Conservation (phyloP, 1,284 basidiomycete genomes). For the Austropuccinia psidii region DNA sequence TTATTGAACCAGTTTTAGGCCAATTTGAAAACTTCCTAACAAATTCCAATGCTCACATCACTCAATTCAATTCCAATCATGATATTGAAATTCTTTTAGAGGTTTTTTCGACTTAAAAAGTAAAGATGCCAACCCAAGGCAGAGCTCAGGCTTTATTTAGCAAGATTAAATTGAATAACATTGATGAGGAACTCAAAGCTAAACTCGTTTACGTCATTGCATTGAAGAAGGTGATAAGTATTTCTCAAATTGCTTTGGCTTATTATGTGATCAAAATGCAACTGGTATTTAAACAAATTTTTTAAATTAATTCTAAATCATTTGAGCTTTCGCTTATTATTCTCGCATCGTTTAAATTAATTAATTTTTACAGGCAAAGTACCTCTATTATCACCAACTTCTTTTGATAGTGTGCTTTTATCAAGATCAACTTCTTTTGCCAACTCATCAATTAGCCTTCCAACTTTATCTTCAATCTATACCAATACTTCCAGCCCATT, state of each 20-base stretch:
- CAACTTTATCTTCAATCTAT: too few relatives aligned
- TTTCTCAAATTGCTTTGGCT: constrained; percentile 24
- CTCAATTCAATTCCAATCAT: background rate
- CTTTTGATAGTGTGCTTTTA: background rate
- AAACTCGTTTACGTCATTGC: constrained; percentile 18
- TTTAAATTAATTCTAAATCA: too few relatives aligned
- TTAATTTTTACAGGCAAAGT: too few relatives aligned
- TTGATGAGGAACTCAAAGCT: background rate
- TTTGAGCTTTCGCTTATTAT: too few relatives aligned
- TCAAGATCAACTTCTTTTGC: background rate
- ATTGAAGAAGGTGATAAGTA: constrained; percentile 22
- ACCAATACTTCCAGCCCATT: background rate
- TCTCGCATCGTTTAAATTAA: too few relatives aligned
- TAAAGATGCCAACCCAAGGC: background rate
- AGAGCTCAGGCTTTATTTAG: background rate
- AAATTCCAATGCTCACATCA: background rate
- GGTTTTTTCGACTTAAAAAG: background rate
- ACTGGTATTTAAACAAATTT: background rate
- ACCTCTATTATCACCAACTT: background rate
- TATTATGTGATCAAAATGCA: constrained; percentile 3
- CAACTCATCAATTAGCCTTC: too few relatives aligned
- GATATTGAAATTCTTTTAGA: constrained; percentile 12
- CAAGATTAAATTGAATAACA: background rate
- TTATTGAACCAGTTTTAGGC: constrained; percentile 13
- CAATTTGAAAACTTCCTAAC: background rate